phyloP scores from a whole-genome alignment of 2,329 filamentous ascomycete genomes.

The Trichoderma arundinaceum region DNA sequence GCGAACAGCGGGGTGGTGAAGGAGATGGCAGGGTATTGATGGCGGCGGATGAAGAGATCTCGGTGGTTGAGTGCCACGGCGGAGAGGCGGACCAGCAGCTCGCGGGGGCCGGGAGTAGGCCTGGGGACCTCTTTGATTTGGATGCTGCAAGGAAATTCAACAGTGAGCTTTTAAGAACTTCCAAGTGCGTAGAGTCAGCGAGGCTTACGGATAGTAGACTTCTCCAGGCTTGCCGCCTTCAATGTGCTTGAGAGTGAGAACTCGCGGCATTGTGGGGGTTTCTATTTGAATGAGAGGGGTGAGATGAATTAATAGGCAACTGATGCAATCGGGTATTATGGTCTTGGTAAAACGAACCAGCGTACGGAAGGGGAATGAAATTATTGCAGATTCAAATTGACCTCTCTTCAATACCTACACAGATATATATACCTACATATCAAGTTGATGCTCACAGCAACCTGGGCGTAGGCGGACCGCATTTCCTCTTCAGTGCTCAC shows the following conservation, averaged over 20 bases:
- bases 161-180: slow-evolving; percentile 28
- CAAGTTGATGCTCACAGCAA: not conserved
- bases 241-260: slow-evolving; percentile 69
- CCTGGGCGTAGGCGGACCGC: not conserved
- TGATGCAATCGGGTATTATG: not conserved
- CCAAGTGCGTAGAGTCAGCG: slow-evolving; percentile 3
- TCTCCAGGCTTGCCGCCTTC: slow-evolving; percentile 80
- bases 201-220: slow-evolving; percentile 78
- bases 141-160: slow-evolving; percentile 50
- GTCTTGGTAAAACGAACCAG: not conserved
- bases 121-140: slow-evolving; percentile 65
- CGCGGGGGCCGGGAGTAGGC: slow-evolving; percentile 65
- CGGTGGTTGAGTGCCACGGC: slow-evolving; percentile 92
- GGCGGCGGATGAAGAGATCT: slow-evolving; percentile 91
- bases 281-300: not conserved
- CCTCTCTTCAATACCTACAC: not conserved
- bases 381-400: not conserved
- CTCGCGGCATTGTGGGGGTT: slow-evolving; percentile 53
- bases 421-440: not conserved
- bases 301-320: no score
- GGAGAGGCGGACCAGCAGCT: slow-evolving; percentile 77
- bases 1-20: slow-evolving; percentile 80
- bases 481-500: not conserved
- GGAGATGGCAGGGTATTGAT: slow-evolving; percentile 84
- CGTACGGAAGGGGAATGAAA: no score